A percentile compares a stretch with the other conserved stretches of the same genome.
Conservation (phyloP, 2,329 filamentous ascomycete genomes). For the Claviceps arundinis region DNA sequence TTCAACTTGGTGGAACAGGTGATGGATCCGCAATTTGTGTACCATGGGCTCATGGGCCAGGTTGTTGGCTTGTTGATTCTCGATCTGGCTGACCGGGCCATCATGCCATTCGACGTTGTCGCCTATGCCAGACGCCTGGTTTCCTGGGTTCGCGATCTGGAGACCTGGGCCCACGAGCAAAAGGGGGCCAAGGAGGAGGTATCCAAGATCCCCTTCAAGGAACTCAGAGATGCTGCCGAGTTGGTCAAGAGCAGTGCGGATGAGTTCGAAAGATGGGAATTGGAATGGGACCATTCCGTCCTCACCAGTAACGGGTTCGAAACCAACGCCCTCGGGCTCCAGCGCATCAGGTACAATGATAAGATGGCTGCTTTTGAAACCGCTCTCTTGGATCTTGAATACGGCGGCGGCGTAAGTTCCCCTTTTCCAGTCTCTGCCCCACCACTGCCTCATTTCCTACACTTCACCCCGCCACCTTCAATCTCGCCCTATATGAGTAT, state of each 20-base stretch:
- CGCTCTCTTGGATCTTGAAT: slow-evolving; percentile 62
- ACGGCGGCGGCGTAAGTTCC: slow-evolving; percentile 59
- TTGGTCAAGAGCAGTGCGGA: slow-evolving; percentile 37
- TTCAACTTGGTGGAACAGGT: slow-evolving; percentile 73
- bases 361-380: slow-evolving; percentile 74
- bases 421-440: background rate
- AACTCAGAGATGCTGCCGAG: slow-evolving; percentile 41
- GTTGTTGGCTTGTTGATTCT: slow-evolving; percentile 72
- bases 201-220: slow-evolving; percentile 16
- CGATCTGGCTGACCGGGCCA: slow-evolving; percentile 67
- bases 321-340: slow-evolving; percentile 49
- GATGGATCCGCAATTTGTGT: slow-evolving; percentile 70
- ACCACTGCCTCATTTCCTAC: too few species aligned
- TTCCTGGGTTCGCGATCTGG: slow-evolving; percentile 52
- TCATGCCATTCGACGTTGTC: slow-evolving; percentile 70
- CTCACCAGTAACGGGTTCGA: slow-evolving; percentile 65
- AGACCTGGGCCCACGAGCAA: slow-evolving; percentile 48
- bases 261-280: slow-evolving; percentile 63
- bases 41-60: slow-evolving; percentile 68
- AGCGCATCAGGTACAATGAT: slow-evolving; percentile 64
- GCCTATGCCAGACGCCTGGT: slow-evolving; percentile 56
- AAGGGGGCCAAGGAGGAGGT: slow-evolving; percentile 22
- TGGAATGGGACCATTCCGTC: slow-evolving; percentile 61
- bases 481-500: slow-evolving; percentile 6
- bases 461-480: background rate